phyloP scores from a whole-genome alignment of 495 filamentous ascomycete genomes.

The Apiosordaria backusii region DNA sequence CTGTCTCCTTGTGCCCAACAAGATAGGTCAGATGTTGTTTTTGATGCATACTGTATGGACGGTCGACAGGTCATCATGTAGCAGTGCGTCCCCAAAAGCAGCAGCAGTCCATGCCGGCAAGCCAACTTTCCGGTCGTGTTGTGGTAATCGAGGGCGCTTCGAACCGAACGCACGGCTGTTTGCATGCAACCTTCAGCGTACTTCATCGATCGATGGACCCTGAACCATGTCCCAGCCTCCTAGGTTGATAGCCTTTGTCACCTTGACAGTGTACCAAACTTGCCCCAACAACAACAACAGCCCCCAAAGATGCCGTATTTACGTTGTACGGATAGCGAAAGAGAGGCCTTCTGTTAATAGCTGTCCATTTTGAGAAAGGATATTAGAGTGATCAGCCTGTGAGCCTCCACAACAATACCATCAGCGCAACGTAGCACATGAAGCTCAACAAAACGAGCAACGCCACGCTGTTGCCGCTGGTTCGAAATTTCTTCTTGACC shows the following conservation, averaged over 20 bases:
- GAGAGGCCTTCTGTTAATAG: background rate
- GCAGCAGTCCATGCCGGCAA: slow-evolving; percentile 11
- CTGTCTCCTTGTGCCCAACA: background rate
- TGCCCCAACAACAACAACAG: background rate
- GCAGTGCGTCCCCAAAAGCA: background rate
- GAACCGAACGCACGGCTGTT: slow-evolving; percentile 2
- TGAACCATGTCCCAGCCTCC: background rate
- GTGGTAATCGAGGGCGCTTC: background rate
- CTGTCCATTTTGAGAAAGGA: background rate
- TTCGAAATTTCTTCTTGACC: slow-evolving; percentile 72
- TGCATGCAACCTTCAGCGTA: background rate
- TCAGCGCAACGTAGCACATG: slow-evolving; percentile 72
- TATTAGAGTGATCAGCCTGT: slow-evolving; percentile 18
- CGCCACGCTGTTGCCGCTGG: slow-evolving; percentile 80
- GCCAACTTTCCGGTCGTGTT: slow-evolving; percentile 11
- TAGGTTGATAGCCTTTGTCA: background rate
- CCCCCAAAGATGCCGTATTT: background rate
- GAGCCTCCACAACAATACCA: slow-evolving; percentile 68
- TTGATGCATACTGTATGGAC: background rate
- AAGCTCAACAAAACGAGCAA: slow-evolving; percentile 78
- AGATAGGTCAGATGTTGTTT: background rate
- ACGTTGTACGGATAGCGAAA: background rate
- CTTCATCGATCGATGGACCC: slow-evolving; percentile 1
- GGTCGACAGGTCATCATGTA: background rate
- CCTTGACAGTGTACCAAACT: background rate